phyloP scores from a whole-genome alignment of 176 grass and related monocot species.

The Oryza meyeriana region DNA sequence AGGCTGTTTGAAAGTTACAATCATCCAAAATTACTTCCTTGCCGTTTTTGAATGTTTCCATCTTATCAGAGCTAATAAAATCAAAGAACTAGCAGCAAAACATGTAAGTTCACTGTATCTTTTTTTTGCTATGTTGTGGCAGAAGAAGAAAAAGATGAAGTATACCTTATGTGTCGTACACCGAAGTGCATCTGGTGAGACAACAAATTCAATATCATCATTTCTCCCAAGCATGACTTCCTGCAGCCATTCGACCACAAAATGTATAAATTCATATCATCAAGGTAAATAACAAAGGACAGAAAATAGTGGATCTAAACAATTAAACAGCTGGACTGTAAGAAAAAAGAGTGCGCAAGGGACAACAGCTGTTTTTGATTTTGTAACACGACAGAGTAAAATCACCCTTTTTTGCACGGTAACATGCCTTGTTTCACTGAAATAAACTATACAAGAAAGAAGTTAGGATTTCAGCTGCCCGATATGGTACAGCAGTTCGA shows the following conservation, averaged over 20 bases:
- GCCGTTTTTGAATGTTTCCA: conserved; percentile 41
- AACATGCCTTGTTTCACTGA: neutral
- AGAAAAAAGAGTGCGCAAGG: neutral
- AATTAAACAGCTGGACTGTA: conserved; percentile 7
- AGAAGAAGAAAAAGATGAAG: conserved; percentile 1
- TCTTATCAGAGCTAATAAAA: conserved; percentile 35
- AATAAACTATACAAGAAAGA: neutral
- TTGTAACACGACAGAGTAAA: neutral
- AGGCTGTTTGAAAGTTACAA: conserved; percentile 39
- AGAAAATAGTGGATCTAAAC: conserved; percentile 11
- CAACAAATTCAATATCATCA: conserved; percentile 63
- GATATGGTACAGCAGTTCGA: neutral
- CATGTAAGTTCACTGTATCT: neutral
- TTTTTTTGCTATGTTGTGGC: conserved; percentile 8
- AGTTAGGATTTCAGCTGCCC: neutral
- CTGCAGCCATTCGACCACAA: conserved; percentile 38
- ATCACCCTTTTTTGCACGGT: neutral
- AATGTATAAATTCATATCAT: conserved; percentile 20
- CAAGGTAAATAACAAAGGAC: neutral
- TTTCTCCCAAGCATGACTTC: conserved; percentile 56
- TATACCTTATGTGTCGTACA: conserved; percentile 71
- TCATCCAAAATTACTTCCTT: conserved; percentile 43
- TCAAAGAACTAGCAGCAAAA: conserved; percentile 58
- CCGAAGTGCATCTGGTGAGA: conserved; percentile 70
- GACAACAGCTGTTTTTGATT: neutral